Base-by-base conservation (phyloP, 345 rosid genomes). In the Rhodamnia argentea region DNA sequence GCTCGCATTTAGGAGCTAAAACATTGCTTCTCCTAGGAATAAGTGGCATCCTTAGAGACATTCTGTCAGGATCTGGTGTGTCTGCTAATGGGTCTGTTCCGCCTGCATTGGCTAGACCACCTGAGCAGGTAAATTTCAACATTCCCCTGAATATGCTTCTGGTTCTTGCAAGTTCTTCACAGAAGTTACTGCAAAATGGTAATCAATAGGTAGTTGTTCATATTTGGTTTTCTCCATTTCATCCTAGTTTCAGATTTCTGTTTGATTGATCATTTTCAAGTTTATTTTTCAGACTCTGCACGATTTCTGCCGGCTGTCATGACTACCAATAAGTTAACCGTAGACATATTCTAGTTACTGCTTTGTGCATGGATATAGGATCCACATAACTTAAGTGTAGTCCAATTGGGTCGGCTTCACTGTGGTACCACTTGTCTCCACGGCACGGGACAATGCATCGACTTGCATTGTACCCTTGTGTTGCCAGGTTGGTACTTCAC, bases 11-110 rank as follows among this genome's bases (percentile, higher is more conserved):
- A 84, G 97, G 99, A 87, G 95, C 94, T 85, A 95, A 95, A 94
- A 98, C 99, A 57, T 85, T 96, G 62, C 99, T 98, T 87, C 97
- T 95, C 74, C 98, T 98, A 53, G 99, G 99, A 70, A 93, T 95
- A 85, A 98, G 99, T 90, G 94, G 98, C 89, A 95, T 94, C 86
- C 98, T 98, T 50, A 95, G 92, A 89, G 99, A 98, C 86, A 96
- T 96, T 82, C 91, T 98, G 57, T 91, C 93, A 64, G 99, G 98
- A 85, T 93, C 99, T 85, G 96, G 99, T 85, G 94, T 91, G 88
- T 92, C 98, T 86, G 92, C 94, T 26, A 98, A 95, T 89, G 90
- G 94, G 83, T 94, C 98, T 82, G 96, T 96, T 74, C 93, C 99
- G 32, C 97, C 98, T 84, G 97, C 98, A 37, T 88, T 98, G 90